Evolutionary conservation across 306 rosid species (phyloP), one percentile per base, ranked within the genome.

Genomic region (Vigna mungo): DNA sequence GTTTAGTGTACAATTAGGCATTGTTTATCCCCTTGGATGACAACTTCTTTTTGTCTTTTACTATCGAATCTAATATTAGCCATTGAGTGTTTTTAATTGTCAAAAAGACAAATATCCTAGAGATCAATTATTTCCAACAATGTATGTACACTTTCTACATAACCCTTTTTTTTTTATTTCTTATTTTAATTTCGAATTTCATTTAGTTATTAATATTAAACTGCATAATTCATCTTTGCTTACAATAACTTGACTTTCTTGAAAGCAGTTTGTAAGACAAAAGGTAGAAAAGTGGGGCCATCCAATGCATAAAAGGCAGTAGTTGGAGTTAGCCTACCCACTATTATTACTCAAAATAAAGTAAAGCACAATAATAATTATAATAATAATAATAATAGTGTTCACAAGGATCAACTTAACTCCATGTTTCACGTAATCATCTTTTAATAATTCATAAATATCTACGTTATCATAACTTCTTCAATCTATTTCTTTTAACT

Each of bases 301-400:
- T 88, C 97, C 94, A 66, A 88, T 79, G 91, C 82, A 47, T 25
- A 46, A 78, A 80, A 83, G 83, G 47, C 37, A 55, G 63, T 80
- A 46, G 79, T 78, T 81, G 84, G 81, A 81, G 21, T 49, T 52
- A 72, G 75, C 78, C 61, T 27, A 73, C 75, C 80, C 65, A 34
- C 73, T 51, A 78, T 74, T 53, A 67, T 71, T 43, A 44, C 78
- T 82, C 17, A 76, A 21, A 53, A 48, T 59, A 63, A 65, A 68
- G 43, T 72, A 68, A n/a, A 23, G 68, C 32, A 41, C 16, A 68
- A 56, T 51, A 34, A 34, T 61, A 21, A 21, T 21, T 0, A 21
- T 21, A 21, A 21, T 21, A 21, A 21, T 21, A 21, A 21, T 20
- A 68, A 56, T 51, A 32, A 34, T 61, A 21, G 51, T 56, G 36